These are phyloP conservation scores for Pyrenochaeta sp. DNA, from an alignment of 2,329 filamentous ascomycete species.

Conservation along the genomic window DNA sequence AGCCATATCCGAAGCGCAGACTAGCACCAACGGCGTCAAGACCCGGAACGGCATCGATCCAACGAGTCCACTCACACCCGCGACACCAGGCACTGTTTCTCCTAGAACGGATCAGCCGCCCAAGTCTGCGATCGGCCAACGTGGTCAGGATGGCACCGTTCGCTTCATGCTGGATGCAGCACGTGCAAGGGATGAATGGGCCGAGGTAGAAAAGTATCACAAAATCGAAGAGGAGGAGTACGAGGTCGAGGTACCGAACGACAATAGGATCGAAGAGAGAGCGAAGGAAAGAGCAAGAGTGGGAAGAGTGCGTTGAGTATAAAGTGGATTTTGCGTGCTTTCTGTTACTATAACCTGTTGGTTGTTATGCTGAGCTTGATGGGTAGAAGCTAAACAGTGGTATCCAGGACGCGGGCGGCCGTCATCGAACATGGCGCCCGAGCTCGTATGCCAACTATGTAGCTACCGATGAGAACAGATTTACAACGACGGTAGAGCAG, in stretches of 20 bases:
- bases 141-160: constrained; percentile 74
- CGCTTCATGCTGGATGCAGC: constrained; percentile 88
- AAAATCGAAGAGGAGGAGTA: constrained; percentile 79
- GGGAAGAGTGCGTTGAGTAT: constrained; percentile 42
- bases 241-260: constrained; percentile 70
- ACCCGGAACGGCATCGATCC: constrained; percentile 46
- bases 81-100: constrained; percentile 57
- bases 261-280: constrained; percentile 22
- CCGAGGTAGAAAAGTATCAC: constrained; percentile 72
- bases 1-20: constrained; percentile 27
- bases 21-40: constrained; percentile 33
- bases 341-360: constrained; percentile 4
- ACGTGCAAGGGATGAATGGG: constrained; percentile 75
- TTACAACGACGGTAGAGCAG: not conserved
- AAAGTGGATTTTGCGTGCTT: constrained; percentile 20
- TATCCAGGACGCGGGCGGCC: not conserved
- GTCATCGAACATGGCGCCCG: not conserved
- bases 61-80: constrained; percentile 48
- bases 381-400: constrained; percentile 2
- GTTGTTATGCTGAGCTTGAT: not conserved
- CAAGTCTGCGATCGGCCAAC: constrained; percentile 45
- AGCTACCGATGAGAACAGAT: not conserved
- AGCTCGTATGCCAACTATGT: not conserved
- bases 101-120: constrained; percentile 44
- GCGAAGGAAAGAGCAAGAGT: constrained; percentile 29